A percentile compares a stretch with the other conserved stretches of the same genome.
phyloP scores from a whole-genome alignment of 148 eudicot genomes.

The Camellia lanceoleosa region DNA sequence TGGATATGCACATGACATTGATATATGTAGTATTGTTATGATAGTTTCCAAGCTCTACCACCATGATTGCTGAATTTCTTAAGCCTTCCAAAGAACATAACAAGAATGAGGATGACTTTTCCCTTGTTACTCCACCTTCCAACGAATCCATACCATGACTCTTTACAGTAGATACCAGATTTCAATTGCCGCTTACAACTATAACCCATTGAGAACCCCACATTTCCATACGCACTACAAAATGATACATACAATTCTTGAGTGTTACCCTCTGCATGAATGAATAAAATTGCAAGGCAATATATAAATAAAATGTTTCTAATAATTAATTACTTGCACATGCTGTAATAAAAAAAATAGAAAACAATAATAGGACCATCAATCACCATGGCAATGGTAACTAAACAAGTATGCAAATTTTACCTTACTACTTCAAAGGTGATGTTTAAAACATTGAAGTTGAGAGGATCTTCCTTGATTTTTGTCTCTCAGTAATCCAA shows the following conservation, averaged over 20 bases:
- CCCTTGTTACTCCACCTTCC: slow-evolving; percentile 67
- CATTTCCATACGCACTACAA: slow-evolving; percentile 81
- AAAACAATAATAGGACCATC: neutral
- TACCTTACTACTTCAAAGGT: slow-evolving; percentile 70
- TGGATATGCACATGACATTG: too few relatives aligned
- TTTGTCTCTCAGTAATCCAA: slow-evolving; percentile 63
- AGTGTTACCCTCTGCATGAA: too few relatives aligned
- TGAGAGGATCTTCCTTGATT: slow-evolving; percentile 64
- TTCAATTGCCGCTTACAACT: slow-evolving; percentile 49
- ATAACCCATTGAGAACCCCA: slow-evolving; percentile 68
- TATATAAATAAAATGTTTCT: neutral
- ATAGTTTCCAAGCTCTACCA: slow-evolving; percentile 52
- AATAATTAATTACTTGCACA: neutral
- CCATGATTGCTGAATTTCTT: slow-evolving; percentile 56
- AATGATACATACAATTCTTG: neutral
- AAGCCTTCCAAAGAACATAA: slow-evolving; percentile 72
- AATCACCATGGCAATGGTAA: too few relatives aligned
- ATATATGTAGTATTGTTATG: slow-evolving; percentile 12
- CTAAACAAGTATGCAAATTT: neutral
- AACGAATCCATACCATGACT: slow-evolving; percentile 47
- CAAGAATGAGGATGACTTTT: slow-evolving; percentile 49
- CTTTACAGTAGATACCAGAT: slow-evolving; percentile 35
- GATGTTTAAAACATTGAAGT: slow-evolving; percentile 65
- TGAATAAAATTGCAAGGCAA: too few relatives aligned
- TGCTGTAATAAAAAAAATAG: too few relatives aligned